Evolutionary conservation across 1,284 basidiomycete species (phyloP).

Genomic region (Trichosporon asahii): DNA sequence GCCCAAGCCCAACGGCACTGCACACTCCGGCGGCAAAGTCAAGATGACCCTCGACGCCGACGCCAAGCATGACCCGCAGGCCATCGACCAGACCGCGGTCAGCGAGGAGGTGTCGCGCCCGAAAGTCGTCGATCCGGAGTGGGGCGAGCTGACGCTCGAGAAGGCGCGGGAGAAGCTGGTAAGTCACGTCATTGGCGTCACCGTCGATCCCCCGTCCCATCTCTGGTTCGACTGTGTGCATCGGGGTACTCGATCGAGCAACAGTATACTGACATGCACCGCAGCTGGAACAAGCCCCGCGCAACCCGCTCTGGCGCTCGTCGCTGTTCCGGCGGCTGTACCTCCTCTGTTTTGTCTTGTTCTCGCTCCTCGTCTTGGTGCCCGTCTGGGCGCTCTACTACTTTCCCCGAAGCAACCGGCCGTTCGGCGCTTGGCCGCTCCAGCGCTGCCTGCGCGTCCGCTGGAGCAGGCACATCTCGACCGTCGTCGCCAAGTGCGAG

Average conservation of each 20-base stretch:
- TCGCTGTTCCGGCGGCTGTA: slow-evolving; percentile 40
- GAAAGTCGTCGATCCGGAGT: slow-evolving; percentile 14
- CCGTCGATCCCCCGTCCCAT: neutral
- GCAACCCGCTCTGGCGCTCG: slow-evolving; percentile 31
- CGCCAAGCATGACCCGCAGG: too few relatives aligned
- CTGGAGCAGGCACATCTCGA: slow-evolving; percentile 38
- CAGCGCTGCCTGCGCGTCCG: slow-evolving; percentile 39
- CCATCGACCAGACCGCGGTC: too few relatives aligned
- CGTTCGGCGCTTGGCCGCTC: slow-evolving; percentile 37
- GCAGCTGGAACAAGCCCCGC: slow-evolving; percentile 34
- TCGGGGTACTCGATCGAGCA: neutral
- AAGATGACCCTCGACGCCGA: neutral
- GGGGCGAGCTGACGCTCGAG: slow-evolving; percentile 18
- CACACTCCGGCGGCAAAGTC: neutral
- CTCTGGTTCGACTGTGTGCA: neutral
- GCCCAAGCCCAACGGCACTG: neutral
- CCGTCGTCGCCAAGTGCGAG: slow-evolving; percentile 43
- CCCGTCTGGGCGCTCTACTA: slow-evolving; percentile 41
- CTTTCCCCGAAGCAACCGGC: slow-evolving; percentile 31
- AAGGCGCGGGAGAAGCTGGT: neutral
- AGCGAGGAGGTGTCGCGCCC: neutral
- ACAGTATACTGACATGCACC: neutral
- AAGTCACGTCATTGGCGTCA: neutral
- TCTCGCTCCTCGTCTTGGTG: slow-evolving; percentile 34
- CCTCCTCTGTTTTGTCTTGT: slow-evolving; percentile 35